A percentile compares a stretch with the other conserved stretches of the same genome.
Evolutionary conservation across 345 rosid genomes (phyloP).

Genomic region (Ceriops tagal): DNA sequence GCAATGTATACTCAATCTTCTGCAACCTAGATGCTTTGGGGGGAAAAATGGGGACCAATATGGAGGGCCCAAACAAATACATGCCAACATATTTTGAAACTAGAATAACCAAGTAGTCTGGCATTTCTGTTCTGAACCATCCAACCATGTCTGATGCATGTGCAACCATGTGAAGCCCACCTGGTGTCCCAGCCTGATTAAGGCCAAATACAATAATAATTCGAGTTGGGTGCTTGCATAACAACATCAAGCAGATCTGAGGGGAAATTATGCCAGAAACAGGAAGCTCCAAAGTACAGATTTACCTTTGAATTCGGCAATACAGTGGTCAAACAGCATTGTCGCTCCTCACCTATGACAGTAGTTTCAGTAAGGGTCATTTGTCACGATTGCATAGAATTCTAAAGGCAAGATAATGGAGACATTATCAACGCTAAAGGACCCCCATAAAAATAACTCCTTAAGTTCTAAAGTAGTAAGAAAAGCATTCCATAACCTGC

Average conservation of each 20-base stretch:
- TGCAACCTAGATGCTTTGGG: not conserved
- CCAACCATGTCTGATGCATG: conserved; percentile 26
- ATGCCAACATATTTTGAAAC: not conserved
- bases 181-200: conserved; percentile 23
- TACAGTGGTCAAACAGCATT: conserved; percentile 39
- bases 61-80: not conserved
- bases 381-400: not conserved
- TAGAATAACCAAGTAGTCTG: conserved; percentile 22
- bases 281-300: not conserved
- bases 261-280: not conserved
- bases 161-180: conserved; percentile 30
- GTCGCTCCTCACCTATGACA: conserved; percentile 33
- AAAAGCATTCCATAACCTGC: no score
- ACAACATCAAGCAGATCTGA: not conserved
- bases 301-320: conserved; percentile 48
- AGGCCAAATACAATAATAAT: conserved; percentile 4
- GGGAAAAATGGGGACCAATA: not conserved
- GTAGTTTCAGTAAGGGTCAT: not conserved
- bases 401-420: no score
- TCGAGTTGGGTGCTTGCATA: not conserved
- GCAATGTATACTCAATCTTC: no score
- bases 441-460: no score
- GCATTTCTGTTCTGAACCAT: conserved; percentile 7
- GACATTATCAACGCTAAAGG: no score
- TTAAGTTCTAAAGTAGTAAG: no score